phyloP scores from a whole-genome alignment of 2,329 filamentous ascomycete genomes.

The Fusarium sororula region DNA sequence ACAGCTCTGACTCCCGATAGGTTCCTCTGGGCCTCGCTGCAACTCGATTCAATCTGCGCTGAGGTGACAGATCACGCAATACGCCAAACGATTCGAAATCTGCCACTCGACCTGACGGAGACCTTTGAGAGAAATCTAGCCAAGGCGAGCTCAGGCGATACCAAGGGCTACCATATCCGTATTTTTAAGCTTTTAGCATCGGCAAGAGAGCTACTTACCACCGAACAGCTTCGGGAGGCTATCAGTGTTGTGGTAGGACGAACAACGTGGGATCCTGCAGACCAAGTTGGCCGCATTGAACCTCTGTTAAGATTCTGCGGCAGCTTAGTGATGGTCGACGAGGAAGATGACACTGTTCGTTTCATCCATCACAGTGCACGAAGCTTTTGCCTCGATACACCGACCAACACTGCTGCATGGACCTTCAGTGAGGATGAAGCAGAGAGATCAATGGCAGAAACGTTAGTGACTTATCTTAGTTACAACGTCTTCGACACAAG shows the following conservation, averaged over 20 bases:
- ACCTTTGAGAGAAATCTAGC: conserved; percentile 46
- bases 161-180: conserved; percentile 29
- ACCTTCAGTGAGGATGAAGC: background rate
- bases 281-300: too few species aligned
- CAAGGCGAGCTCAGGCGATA: conserved; percentile 10
- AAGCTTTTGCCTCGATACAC: conserved; percentile 45
- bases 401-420: background rate
- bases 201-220: conserved; percentile 44
- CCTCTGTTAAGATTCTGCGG: conserved; percentile 41
- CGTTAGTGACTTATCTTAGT: background rate
- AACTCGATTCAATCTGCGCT: conserved; percentile 47
- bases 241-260: conserved; percentile 49
- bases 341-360: conserved; percentile 40
- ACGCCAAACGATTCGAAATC: conserved; percentile 41
- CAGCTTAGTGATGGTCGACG: conserved; percentile 47
- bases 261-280: conserved; percentile 30
- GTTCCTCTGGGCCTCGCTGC: conserved; percentile 50
- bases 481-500: conserved; percentile 4
- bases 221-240: conserved; percentile 50
- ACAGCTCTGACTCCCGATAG: accelerated
- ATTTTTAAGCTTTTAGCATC: conserved; percentile 46
- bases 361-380: conserved; percentile 49
- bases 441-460: background rate
- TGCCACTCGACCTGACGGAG: conserved; percentile 45
- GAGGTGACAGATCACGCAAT: conserved; percentile 50